Percentiles rank a stretch among this genome's conserved stretches.
Evolutionary conservation across 225 moss, liverwort and hornwort species (phyloP).

Genomic region (Straminergon stramineum): DNA sequence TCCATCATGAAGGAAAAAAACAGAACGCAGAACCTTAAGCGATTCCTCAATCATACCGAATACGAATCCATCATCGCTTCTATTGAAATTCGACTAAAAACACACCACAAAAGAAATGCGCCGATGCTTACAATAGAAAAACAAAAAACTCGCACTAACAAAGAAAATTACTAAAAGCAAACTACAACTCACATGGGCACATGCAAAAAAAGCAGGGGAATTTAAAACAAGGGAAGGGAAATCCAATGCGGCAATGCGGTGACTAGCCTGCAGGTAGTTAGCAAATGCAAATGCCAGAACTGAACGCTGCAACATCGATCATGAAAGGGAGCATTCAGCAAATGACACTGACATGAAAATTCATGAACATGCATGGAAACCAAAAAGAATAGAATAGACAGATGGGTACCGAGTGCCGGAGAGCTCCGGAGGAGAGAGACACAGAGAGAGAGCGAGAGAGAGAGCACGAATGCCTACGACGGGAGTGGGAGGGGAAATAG

Average conservation of each 20-base stretch:
- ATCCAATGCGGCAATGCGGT: not conserved
- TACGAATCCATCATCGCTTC: not conserved
- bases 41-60: not conserved
- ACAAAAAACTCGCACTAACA: not conserved
- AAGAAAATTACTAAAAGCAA: not conserved
- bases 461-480: not conserved
- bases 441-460: not conserved
- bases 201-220: not conserved
- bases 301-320: not conserved
- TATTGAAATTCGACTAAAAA: not conserved
- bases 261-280: not conserved
- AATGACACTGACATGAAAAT: not conserved
- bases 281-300: not conserved
- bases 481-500: not conserved
- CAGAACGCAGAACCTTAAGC: not conserved
- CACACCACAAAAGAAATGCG: not conserved
- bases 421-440: not conserved
- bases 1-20: not conserved
- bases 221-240: not conserved
- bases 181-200: not conserved
- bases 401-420: not conserved
- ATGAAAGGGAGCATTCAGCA: not conserved
- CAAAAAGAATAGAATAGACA: not conserved
- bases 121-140: not conserved
- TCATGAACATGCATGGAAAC: not conserved